Percentiles rank a stretch among this genome's conserved stretches.
Evolutionary conservation across 345 rosid genomes (phyloP).

Genomic region (Hypericum perforatum): DNA sequence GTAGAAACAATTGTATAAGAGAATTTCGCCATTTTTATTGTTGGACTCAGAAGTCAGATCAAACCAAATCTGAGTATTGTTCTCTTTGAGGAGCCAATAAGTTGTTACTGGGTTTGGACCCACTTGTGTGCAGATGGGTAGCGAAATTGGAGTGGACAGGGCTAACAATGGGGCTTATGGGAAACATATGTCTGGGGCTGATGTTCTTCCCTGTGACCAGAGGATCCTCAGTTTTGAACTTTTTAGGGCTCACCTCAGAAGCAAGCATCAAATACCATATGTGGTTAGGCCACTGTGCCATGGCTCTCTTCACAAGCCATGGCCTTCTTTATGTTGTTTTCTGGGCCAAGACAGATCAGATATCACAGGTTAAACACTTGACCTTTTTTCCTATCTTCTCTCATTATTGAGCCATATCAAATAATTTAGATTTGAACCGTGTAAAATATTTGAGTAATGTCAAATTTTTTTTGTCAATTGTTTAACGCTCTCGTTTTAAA

Average conservation of each 20-base stretch:
- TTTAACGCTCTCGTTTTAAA: too few species aligned
- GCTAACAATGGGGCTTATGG: constrained; percentile 16
- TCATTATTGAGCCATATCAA: too few species aligned
- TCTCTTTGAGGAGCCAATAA: neutral
- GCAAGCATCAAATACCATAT: constrained; percentile 25
- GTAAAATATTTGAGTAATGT: too few species aligned
- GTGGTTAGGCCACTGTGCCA: constrained; percentile 27
- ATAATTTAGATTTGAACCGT: too few species aligned
- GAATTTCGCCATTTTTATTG: too few species aligned
- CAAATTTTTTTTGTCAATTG: too few species aligned
- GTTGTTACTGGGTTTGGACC: neutral
- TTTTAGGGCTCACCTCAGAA: constrained; percentile 17
- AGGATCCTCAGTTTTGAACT: constrained; percentile 24
- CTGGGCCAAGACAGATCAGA: constrained; percentile 9
- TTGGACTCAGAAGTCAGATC: too few species aligned
- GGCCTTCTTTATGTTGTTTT: constrained; percentile 19
- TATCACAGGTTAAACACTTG: neutral
- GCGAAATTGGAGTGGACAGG: constrained; percentile 13
- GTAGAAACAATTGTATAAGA: too few species aligned
- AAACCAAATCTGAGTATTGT: too few species aligned
- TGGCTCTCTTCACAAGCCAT: constrained; percentile 22
- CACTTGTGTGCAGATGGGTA: neutral
- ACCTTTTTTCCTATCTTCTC: neutral
- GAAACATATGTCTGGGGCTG: constrained; percentile 21
- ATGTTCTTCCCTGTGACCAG: constrained; percentile 25